Conservation (phyloP, 495 filamentous ascomycete species). For the Articulospora tetracladia region DNA sequence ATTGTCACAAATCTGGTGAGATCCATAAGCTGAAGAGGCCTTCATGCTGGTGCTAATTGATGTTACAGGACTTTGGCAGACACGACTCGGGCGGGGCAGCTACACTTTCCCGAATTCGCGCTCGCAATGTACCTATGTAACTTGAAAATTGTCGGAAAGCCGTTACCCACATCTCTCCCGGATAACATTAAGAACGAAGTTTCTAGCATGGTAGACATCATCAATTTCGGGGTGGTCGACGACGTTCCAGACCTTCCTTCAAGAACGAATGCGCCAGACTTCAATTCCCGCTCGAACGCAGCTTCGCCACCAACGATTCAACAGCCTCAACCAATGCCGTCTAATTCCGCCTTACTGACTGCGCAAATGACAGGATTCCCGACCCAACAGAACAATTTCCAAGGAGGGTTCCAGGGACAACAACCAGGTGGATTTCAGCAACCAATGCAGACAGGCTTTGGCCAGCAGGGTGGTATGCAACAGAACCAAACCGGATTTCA, state of each 20-base stretch:
- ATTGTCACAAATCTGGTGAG: conserved; percentile 81
- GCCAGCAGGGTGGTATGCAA: conserved; percentile 51
- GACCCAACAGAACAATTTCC: conserved; percentile 34
- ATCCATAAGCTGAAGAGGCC: background rate
- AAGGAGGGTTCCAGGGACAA: conserved; percentile 17
- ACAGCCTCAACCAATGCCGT: conserved; percentile 79
- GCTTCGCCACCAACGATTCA: conserved; percentile 69
- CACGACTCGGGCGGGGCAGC: conserved; percentile 92
- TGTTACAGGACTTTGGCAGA: conserved; percentile 82
- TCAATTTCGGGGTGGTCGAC: conserved; percentile 89
- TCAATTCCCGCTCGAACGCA: conserved; percentile 63
- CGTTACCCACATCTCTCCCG: conserved; percentile 68
- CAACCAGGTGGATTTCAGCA: conserved; percentile 17
- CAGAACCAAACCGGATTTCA: conserved; percentile 56
- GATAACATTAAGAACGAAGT: conserved; percentile 93
- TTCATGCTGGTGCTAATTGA: background rate
- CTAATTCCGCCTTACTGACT: conserved; percentile 70
- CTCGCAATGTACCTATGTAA: conserved; percentile 99
- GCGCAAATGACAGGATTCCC: conserved; percentile 74
- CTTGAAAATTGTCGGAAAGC: conserved; percentile 81
- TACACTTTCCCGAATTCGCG: conserved; percentile 97
- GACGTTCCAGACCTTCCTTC: conserved; percentile 49
- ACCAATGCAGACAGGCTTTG: conserved; percentile 70
- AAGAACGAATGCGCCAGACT: conserved; percentile 73
- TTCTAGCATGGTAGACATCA: conserved; percentile 99